Conservation (phyloP, 345 rosid species). For the Psidium guajava region DNA sequence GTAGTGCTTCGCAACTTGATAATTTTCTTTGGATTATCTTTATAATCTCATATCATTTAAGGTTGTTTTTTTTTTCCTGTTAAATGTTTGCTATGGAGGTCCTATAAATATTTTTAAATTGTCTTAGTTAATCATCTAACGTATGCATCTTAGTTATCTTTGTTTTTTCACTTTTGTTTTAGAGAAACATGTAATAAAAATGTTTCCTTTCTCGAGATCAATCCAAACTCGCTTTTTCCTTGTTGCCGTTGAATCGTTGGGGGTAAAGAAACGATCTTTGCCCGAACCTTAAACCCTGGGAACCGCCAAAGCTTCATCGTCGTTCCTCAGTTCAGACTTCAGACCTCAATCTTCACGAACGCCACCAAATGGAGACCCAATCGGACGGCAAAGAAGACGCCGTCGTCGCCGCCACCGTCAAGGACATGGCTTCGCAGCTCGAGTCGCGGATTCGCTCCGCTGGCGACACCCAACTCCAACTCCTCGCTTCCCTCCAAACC, state of each 20-base stretch:
- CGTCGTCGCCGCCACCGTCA: slow-evolving; percentile 27
- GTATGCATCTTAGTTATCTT: too few relatives aligned
- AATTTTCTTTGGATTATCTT: not conserved
- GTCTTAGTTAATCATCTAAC: too few relatives aligned
- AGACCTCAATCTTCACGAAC: not conserved
- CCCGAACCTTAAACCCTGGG: not conserved
- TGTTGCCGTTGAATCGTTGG: too few relatives aligned
- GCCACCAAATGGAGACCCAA: slow-evolving; percentile 26
- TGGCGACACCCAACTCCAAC: slow-evolving; percentile 48
- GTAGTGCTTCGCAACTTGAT: fast-evolving
- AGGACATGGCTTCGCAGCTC: slow-evolving; percentile 48
- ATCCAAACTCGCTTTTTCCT: not conserved
- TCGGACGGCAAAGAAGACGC: slow-evolving; percentile 25
- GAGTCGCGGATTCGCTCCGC: slow-evolving; percentile 60
- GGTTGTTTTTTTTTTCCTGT: not conserved
- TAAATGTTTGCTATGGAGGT: not conserved
- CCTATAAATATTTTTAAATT: too few relatives aligned
- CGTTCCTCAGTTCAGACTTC: not conserved
- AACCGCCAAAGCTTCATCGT: not conserved
- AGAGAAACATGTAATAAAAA: not conserved
- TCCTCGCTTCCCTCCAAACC: slow-evolving; percentile 60
- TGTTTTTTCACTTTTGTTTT: not conserved
- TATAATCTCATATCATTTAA: not conserved
- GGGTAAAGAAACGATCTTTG: too few relatives aligned
- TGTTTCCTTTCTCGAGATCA: not conserved